Base-by-base conservation (phyloP, 106 monocot species). In the Allium sativum region DNA sequence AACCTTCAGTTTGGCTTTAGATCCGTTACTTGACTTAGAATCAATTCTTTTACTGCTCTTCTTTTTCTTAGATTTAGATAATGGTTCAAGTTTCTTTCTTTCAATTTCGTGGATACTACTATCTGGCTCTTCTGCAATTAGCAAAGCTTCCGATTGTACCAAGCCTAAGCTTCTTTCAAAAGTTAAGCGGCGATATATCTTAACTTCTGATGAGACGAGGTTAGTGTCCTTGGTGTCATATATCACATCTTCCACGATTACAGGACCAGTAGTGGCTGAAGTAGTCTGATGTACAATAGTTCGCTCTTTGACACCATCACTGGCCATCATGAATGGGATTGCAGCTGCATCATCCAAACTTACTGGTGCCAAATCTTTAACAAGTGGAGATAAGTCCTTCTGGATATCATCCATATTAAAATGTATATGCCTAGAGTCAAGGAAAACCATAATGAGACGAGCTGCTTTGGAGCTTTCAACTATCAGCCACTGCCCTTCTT, bases 371-470 rank as follows among this genome's bases (percentile, higher is more conserved):
- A 96, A 69, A 64, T 68, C 58, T 68, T 76, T 84, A 40, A 96
- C 81, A 65, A 96, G 81, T 48, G 90, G 96, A 82, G 96, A 96
- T 44, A 96, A 59, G 72, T 96, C 96, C 50, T 79, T 84, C 96
- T 96, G 74, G 55, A 96, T 90, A 56, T 75, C 64, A 48, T 87
- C 82, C 79, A 96, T 90, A 56, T 45, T 77, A 53, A 79, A 73
- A 71, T 61, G 74, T 51, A 42, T 67, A 43, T 96, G 95, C 21
- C 90, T 87, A 42, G 82, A 75, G 58, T 96, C 87, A 46, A 90
- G 69, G 68, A 96, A 96, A 68, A 96, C 95, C 95, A 96, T 87
- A 42, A 91, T 82, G 48, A 96, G 78, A 58, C 95, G 95, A 77
- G 90, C 95, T 43, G 95, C 79, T 75, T 87, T 90, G 54, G 95